A percentile compares a stretch with the other conserved stretches of the same genome.
Evolutionary conservation across 306 rosid genomes (phyloP).

Genomic region (Cucurbita moschata): DNA sequence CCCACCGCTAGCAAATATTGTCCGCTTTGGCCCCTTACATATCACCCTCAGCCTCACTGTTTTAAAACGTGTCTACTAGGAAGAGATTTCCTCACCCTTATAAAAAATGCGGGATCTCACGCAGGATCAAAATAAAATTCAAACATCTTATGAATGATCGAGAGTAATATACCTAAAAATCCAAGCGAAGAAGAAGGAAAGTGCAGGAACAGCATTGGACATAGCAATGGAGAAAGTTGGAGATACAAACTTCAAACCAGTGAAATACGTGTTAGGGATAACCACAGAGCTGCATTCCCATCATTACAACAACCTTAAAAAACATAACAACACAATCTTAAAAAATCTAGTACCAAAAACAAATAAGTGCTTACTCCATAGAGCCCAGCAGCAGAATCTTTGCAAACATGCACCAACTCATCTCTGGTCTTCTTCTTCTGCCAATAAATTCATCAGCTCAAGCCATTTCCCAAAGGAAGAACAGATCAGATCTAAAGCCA

Average conservation of each 20-base stretch:
- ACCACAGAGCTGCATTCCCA: not conserved
- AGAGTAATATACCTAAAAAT: not conserved
- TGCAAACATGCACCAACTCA: constrained; percentile 20
- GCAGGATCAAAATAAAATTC: too few relatives aligned
- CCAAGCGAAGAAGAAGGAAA: not conserved
- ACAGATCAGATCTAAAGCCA: not conserved
- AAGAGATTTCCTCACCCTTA: too few relatives aligned
- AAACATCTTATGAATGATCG: too few relatives aligned
- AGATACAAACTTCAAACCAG: not conserved
- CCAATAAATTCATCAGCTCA: not conserved
- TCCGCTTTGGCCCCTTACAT: too few relatives aligned
- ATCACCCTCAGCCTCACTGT: too few relatives aligned
- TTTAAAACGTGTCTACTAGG: too few relatives aligned
- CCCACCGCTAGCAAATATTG: too few relatives aligned
- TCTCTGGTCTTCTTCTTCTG: constrained; percentile 37
- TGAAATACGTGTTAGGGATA: not conserved
- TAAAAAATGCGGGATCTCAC: too few relatives aligned
- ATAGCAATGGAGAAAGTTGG: not conserved
- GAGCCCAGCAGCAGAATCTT: constrained; percentile 28
- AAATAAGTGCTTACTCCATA: not conserved
- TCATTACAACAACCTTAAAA: not conserved
- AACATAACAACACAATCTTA: too few relatives aligned
- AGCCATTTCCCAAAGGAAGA: not conserved
- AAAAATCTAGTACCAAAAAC: too few relatives aligned
- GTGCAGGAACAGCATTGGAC: constrained; percentile 3